These are phyloP conservation scores for Dactylella cylindrospora DNA, from an alignment of 2,329 filamentous ascomycete genomes.

Conservation along the genomic window DNA sequence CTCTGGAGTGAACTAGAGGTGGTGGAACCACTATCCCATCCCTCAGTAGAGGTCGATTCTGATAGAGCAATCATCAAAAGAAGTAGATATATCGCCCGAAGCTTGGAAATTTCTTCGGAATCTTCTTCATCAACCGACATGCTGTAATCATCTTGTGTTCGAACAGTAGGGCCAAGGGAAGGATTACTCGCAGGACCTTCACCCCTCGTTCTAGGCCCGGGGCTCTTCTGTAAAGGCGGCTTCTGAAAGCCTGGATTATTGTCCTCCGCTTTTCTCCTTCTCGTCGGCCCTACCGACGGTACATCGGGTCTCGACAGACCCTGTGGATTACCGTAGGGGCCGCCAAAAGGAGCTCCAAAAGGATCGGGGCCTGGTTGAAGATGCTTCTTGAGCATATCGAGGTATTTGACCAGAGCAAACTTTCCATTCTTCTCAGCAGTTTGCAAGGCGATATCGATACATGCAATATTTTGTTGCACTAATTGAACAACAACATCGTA, in stretches of 20 bases:
- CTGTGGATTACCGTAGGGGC: background rate
- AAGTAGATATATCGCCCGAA: constrained; percentile 37
- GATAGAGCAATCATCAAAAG: constrained; percentile 36
- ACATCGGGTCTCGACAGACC: constrained; percentile 6
- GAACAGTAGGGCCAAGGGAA: background rate
- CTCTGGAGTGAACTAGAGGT: constrained; percentile 36
- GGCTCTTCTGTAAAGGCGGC: background rate
- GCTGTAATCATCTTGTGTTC: background rate
- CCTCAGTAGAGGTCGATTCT: constrained; percentile 12
- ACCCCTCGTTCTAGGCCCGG: background rate
- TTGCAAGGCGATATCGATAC: constrained; percentile 34
- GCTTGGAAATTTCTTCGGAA: constrained; percentile 25
- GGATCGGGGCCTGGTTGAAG: too few relatives aligned
- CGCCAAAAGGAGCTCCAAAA: background rate
- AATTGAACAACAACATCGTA: constrained; percentile 35
- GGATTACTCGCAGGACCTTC: constrained; percentile 3
- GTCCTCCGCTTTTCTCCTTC: constrained; percentile 1
- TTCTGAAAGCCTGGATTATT: background rate
- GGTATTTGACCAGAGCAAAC: constrained; percentile 26
- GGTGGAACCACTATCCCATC: constrained; percentile 34
- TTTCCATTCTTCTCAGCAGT: constrained; percentile 32
- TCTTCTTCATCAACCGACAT: constrained; percentile 15
- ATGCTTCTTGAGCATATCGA: constrained; percentile 27
- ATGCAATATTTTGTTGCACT: constrained; percentile 26
- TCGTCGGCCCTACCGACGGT: background rate